Evolutionary conservation across 2,329 filamentous ascomycete genomes (phyloP), one percentile per base, ranked within the genome.

Genomic region (Onygenales sp.): DNA sequence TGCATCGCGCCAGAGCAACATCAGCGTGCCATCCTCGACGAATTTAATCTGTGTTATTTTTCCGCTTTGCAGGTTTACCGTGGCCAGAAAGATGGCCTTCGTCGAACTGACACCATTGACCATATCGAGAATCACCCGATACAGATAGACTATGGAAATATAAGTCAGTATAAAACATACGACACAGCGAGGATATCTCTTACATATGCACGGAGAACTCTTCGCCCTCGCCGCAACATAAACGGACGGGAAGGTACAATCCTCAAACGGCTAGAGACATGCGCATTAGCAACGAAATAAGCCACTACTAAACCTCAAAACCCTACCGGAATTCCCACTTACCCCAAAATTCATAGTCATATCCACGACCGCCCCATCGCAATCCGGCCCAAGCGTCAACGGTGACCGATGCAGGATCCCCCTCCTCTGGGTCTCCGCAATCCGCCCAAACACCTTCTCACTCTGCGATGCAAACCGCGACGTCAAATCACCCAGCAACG

Each of bases 351-450:
- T 76, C 77, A 89, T 82, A 17, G 73, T 75, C 58, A 85, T 71
- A 63, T 87, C 84, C 51, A 79, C 67, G 31, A 67, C 62, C 5
- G 58, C 57, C 8, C 63, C 60, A 39, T 68, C 65, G 36, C 68
- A 64, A 8, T 69, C 65, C 5, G 69, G 55, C 64, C 79, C 63
- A 60, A 79, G 60, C 72, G 73, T 58, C 63, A 79, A 57, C 3
- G 78, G 71, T 35, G 77, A 76, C 3, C 84, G 84, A 60, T 89
- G 84, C 5, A 84, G 73, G 9, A 90, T 84, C 53, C 82, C 85
- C 52, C 84, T 74, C 61, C 81, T 77, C 69, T 89, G 80, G 6
- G 84, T 80, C 67, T 85, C 80, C 57, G 88, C 83, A 64, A 90
- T 83, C 55, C 83, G 76, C 52, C 79, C 69, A 61, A 89, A 87